Evolutionary conservation across 495 filamentous ascomycete genomes (phyloP).

Genomic region (Darksidea phi): DNA sequence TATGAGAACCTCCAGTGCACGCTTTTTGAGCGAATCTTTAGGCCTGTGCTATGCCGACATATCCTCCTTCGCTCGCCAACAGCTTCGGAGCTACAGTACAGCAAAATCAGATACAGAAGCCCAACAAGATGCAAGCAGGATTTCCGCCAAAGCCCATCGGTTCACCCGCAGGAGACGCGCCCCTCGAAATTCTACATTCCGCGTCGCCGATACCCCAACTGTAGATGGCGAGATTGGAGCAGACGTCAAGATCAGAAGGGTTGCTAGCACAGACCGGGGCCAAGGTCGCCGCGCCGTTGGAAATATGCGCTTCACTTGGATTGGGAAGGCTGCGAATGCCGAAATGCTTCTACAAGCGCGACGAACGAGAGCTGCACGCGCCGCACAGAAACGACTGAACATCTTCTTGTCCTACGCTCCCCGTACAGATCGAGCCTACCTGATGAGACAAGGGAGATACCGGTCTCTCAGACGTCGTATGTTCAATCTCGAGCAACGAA

Average conservation of each 20-base stretch:
- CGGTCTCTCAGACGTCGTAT: not conserved
- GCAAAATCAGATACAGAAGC: not conserved
- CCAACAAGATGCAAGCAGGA: not conserved
- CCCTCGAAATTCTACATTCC: too few species aligned
- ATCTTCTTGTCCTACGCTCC: not conserved
- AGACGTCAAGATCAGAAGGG: too few species aligned
- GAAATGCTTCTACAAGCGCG: too few species aligned
- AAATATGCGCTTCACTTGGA: too few species aligned
- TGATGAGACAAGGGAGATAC: not conserved
- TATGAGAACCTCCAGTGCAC: too few species aligned
- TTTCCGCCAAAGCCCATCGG: not conserved
- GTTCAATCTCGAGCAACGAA: not conserved
- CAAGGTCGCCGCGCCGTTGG: too few species aligned
- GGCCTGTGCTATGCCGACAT: constrained; percentile 11
- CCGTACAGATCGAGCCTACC: not conserved
- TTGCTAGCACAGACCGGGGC: too few species aligned
- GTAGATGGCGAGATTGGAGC: too few species aligned
- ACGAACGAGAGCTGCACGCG: too few species aligned
- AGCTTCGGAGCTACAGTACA: constrained; percentile 1
- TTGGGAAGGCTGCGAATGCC: too few species aligned
- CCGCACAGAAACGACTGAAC: not conserved
- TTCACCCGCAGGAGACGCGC: not conserved
- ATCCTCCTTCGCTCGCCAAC: constrained; percentile 5
- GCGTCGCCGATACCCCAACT: too few species aligned
- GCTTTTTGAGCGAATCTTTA: too few species aligned